A percentile compares a stretch with the other conserved stretches of the same genome.
Evolutionary conservation across 768 basidiomycete species (phyloP).

Genomic region (Megacollybia marginata): DNA sequence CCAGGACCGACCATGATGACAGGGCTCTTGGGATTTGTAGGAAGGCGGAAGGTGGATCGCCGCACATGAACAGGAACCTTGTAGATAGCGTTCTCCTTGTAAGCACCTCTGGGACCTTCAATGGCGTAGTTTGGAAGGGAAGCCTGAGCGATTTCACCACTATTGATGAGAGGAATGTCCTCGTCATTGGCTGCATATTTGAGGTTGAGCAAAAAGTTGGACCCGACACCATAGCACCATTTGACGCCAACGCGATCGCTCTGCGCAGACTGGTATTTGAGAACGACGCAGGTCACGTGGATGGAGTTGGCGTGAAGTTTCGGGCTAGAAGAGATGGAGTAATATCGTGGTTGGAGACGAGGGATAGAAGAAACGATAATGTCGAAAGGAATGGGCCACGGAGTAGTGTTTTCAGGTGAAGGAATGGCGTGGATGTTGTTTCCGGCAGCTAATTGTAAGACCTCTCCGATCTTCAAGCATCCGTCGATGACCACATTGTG

Average conservation of each 20-base stretch:
- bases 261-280: constrained; percentile 77
- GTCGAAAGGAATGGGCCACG: constrained; percentile 94
- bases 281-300: constrained; percentile 92
- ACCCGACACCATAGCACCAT: constrained; percentile 84
- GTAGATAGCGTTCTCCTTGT: constrained; percentile 63
- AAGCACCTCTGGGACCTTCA: constrained; percentile 84
- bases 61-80: constrained; percentile 93
- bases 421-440: constrained; percentile 55
- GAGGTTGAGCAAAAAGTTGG: constrained; percentile 93
- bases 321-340: constrained; percentile 97
- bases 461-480: constrained; percentile 88
- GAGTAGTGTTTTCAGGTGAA: constrained; percentile 68
- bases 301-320: constrained; percentile 86
- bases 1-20: constrained; percentile 99
- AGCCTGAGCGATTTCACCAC: constrained; percentile 29
- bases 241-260: constrained; percentile 46
- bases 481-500: constrained; percentile 66
- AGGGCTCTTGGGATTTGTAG: constrained; percentile 96
- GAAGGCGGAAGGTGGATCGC: constrained; percentile 92
- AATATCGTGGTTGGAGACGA: constrained; percentile 94
- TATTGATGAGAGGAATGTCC: constrained; percentile 31
- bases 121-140: constrained; percentile 71
- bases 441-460: constrained; percentile 85
- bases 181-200: constrained; percentile 69
- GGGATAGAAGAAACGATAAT: constrained; percentile 90